Evolutionary conservation across 345 rosid species (phyloP).

Genomic region (Eucalyptus viminalis): DNA sequence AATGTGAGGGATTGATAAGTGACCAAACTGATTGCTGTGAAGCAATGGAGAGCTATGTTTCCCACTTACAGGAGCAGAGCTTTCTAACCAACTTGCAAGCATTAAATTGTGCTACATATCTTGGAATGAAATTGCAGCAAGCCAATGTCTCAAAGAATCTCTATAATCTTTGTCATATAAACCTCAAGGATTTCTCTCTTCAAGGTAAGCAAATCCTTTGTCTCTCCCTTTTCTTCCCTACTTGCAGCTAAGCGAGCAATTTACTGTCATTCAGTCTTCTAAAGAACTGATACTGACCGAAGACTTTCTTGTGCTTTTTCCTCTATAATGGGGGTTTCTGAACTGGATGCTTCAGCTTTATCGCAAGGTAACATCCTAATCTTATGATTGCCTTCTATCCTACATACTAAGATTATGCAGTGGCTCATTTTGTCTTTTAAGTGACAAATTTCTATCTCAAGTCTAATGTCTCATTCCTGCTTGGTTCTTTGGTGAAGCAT

Average conservation of each 20-base stretch:
- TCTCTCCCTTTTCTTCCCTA: not conserved
- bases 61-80: slow-evolving; percentile 49
- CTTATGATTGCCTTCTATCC: not conserved
- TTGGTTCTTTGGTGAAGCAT: not conserved
- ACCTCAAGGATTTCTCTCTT: slow-evolving; percentile 53
- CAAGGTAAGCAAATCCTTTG: slow-evolving; percentile 22
- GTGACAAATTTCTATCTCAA: not conserved
- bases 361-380: slow-evolving; percentile 10
- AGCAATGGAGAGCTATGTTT: slow-evolving; percentile 34
- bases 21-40: slow-evolving; percentile 28
- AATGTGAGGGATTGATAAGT: slow-evolving; percentile 14
- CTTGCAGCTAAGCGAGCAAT: not conserved
- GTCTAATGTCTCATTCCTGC: not conserved
- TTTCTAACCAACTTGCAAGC: slow-evolving; percentile 52
- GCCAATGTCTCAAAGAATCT: slow-evolving; percentile 26
- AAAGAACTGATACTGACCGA: not conserved
- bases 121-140: slow-evolving; percentile 36
- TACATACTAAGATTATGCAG: not conserved
- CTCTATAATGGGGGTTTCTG: slow-evolving; percentile 9
- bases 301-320: not conserved
- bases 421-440: not conserved
- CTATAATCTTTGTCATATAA: slow-evolving; percentile 43
- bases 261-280: not conserved
- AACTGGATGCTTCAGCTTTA: slow-evolving; percentile 18
- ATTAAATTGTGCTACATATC: slow-evolving; percentile 41